Evolutionary conservation across 192 early-diverging fungal genomes (phyloP), one percentile per base, ranked within the genome.

Genomic region (Podila minutissima): DNA sequence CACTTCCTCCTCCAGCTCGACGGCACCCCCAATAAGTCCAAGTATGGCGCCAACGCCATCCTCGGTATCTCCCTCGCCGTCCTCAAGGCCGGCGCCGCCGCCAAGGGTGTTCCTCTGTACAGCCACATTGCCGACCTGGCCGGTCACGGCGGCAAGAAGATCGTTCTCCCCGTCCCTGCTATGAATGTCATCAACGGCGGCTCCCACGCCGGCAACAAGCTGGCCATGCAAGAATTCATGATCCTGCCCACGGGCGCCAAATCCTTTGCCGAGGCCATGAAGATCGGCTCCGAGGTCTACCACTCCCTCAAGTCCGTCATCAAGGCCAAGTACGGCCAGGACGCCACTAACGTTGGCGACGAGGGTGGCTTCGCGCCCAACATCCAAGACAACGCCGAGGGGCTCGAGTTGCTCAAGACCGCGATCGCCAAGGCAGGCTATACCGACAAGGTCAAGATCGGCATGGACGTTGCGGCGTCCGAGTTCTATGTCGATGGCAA

Each of bases 221-320:
- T 99, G 66, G 98, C 98, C 73, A 97, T 99, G 96, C 98, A 99
- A 86, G 98, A 99, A 86, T 99, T 98, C 88, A 99, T 99, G 98
- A 99, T 99, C 74, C 84, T 98, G 83, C 97, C 97, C 64, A 97
- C 95, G 55, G 97, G 97, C 71, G 97, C 97, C 35, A 63, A 85
- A 35, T 93, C 93, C 35, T 99, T 98, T 88, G 84, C 93, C 38
- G 96, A 99, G 86, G 97, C 97, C 74, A 96, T 99, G 95, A 91
- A 93, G 89, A 98, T 98, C 58, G 97, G 97, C 60, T 93, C 93
- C 49, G 97, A 99, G 87, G 96, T 97, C 74, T 99, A 98, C 93
- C 97, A 98, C 89, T 69, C 88, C 75, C 88, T 99, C 59, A 98
- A 99, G 92, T 82, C 75, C 22, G 96, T 98, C 71, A 98, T 99